A percentile compares a stretch with the other conserved stretches of the same genome.
Conservation (phyloP, 116 monocot genomes). For the Cymodocea nodosa region DNA sequence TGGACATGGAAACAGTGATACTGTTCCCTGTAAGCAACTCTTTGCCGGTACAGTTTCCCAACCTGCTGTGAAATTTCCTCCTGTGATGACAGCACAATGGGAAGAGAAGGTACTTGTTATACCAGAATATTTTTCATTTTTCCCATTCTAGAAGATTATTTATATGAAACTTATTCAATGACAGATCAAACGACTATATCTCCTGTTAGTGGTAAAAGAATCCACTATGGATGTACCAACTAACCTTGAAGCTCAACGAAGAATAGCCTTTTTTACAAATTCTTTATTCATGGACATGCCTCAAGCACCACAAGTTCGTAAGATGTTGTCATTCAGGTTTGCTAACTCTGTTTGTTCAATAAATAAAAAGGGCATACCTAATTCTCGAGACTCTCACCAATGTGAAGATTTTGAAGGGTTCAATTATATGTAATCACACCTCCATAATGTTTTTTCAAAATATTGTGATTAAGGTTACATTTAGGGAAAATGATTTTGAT, state of each 20-base stretch:
- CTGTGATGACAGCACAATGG: slow-evolving; percentile 59
- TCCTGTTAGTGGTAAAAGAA: slow-evolving; percentile 84
- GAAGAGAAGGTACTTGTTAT: slow-evolving; percentile 65
- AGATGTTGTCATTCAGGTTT: slow-evolving; percentile 97
- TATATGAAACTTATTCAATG: slow-evolving; percentile 3
- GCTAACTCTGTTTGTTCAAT: not conserved
- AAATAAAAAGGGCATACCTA: too few species aligned
- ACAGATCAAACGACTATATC: slow-evolving; percentile 84
- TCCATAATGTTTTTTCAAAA: too few species aligned
- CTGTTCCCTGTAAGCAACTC: slow-evolving; percentile 67
- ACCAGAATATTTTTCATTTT: slow-evolving; percentile 1
- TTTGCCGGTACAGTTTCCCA: slow-evolving; percentile 84
- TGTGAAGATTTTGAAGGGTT: too few species aligned
- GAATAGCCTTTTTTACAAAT: slow-evolving; percentile 91
- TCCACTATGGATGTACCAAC: slow-evolving; percentile 91
- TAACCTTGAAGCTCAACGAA: slow-evolving; percentile 85
- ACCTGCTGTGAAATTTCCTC: slow-evolving; percentile 68
- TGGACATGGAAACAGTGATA: slow-evolving; percentile 88
- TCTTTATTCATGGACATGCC: slow-evolving; percentile 99
- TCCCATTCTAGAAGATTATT: not conserved
- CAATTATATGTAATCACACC: too few species aligned
- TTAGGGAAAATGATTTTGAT: too few species aligned
- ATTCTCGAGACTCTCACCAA: too few species aligned
- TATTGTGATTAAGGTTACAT: too few species aligned
- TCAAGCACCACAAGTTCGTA: slow-evolving; percentile 77